Conservation (phyloP, 2,329 filamentous ascomycete genomes). For the Pestalotiopsis sp. region DNA sequence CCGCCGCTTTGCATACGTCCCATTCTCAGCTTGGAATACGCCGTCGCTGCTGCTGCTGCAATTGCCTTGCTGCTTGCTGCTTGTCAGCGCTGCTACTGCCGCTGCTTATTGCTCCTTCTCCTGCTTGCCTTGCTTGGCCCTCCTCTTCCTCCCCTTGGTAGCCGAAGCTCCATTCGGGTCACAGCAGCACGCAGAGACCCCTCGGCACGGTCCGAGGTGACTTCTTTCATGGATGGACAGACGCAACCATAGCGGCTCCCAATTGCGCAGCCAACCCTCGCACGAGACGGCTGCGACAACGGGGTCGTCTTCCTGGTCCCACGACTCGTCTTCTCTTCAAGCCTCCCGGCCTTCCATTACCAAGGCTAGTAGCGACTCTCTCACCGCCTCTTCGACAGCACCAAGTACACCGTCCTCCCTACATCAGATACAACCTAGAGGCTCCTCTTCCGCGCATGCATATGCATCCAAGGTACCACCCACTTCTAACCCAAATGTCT, state of each 20-base stretch:
- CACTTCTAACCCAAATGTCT: background rate
- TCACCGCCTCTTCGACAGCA: slow-evolving; percentile 11
- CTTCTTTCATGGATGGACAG: slow-evolving; percentile 10
- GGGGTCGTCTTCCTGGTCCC: slow-evolving; percentile 8
- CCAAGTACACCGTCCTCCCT: slow-evolving; percentile 6
- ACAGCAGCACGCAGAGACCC: background rate
- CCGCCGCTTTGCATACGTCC: background rate
- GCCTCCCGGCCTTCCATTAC: background rate
- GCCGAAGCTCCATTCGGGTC: background rate
- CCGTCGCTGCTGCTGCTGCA: background rate
- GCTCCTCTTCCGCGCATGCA: slow-evolving; percentile 2
- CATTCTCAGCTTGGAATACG: background rate
- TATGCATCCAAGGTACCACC: background rate
- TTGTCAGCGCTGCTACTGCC: background rate
- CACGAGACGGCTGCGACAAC: background rate
- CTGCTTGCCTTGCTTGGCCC: background rate
- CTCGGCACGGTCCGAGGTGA: slow-evolving; percentile 11
- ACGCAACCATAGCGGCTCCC: slow-evolving; percentile 8
- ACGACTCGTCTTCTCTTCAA: background rate
- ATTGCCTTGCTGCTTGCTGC: background rate
- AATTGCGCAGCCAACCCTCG: slow-evolving; percentile 5
- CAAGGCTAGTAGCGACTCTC: slow-evolving; percentile 2
- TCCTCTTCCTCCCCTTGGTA: background rate
- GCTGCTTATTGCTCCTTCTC: background rate
- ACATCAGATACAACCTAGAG: slow-evolving; percentile 2